Conservation (phyloP, 345 rosid genomes). For the Mallotus nudiflorus region DNA sequence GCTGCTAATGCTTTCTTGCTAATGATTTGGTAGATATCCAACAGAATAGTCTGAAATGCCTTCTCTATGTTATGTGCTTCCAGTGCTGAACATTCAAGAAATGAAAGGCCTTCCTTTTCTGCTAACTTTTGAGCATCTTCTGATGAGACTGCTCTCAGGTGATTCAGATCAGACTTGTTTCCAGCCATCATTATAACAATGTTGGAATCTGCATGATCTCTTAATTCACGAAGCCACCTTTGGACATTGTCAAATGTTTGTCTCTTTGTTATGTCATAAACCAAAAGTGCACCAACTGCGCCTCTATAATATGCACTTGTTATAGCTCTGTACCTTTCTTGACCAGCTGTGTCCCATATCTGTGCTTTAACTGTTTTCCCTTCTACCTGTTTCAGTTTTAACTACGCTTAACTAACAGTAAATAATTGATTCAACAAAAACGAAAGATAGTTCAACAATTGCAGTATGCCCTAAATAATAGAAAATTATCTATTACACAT, state of each 20-base stretch:
- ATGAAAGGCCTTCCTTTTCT: conserved; percentile 46
- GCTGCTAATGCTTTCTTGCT: conserved; percentile 69
- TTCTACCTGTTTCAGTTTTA: conserved; percentile 42
- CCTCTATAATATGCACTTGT: conserved; percentile 78
- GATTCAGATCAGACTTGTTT: conserved; percentile 64
- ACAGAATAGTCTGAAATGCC: conserved; percentile 59
- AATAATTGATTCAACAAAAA: too few relatives aligned
- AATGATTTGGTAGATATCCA: conserved; percentile 57
- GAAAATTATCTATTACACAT: too few relatives aligned
- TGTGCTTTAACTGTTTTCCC: conserved; percentile 76
- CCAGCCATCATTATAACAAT: conserved; percentile 73
- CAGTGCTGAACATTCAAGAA: conserved; percentile 64
- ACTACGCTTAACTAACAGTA: too few relatives aligned
- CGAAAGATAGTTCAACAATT: too few relatives aligned
- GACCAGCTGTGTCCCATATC: conserved; percentile 78
- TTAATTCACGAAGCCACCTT: conserved; percentile 64
- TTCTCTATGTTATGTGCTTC: conserved; percentile 59
- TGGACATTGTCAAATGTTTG: conserved; percentile 61
- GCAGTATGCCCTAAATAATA: too few relatives aligned
- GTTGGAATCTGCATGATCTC: conserved; percentile 76
- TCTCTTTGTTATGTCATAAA: conserved; percentile 68
- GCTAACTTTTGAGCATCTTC: conserved; percentile 49
- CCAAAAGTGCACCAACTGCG: conserved; percentile 65
- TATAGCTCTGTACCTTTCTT: conserved; percentile 69
- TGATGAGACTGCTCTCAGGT: conserved; percentile 39